A percentile compares a stretch with the other conserved stretches of the same genome.
Evolutionary conservation across 352 stramenopile genomes (phyloP).

Genomic region (Globisporangium paddicum): DNA sequence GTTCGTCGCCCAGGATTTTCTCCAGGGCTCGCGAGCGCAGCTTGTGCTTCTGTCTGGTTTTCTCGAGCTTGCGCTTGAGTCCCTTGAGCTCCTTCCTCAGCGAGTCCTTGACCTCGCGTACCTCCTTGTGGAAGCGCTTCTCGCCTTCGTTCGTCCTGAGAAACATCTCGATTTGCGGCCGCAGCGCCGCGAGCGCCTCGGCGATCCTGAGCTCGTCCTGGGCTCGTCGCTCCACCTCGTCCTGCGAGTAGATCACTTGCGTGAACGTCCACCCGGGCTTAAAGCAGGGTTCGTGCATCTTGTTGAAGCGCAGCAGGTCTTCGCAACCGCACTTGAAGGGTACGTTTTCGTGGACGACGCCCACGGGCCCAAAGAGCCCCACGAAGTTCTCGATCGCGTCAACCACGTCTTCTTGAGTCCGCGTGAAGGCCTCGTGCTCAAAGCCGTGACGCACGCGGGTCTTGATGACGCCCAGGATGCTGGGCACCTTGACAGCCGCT

Average conservation of each 20-base stretch:
- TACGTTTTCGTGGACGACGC: conserved; percentile 45
- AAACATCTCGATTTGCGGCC: conserved; percentile 56
- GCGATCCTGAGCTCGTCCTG: conserved; percentile 42
- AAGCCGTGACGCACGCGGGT: conserved; percentile 67
- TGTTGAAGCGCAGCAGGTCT: conserved; percentile 54
- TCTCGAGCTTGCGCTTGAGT: conserved; percentile 36
- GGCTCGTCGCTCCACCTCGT: conserved; percentile 45
- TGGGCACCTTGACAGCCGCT: conserved; percentile 30
- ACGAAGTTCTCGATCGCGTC: conserved; percentile 58
- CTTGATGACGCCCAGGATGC: conserved; percentile 54
- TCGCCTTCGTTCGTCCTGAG: conserved; percentile 48
- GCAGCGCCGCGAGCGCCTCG: conserved; percentile 39
- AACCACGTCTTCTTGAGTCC: conserved; percentile 32
- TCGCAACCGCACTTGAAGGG: conserved; percentile 77
- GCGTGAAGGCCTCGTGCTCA: conserved; percentile 49
- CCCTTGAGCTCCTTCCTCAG: conserved; percentile 33
- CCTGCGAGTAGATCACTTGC: conserved; percentile 50
- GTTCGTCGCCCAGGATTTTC: conserved; percentile 17
- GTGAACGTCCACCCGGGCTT: conserved; percentile 54
- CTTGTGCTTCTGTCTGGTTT: conserved; percentile 23
- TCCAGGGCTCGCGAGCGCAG: conserved; percentile 14
- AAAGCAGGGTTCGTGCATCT: conserved; percentile 65
- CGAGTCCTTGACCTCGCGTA: conserved; percentile 35
- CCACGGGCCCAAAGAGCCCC: conserved; percentile 57
- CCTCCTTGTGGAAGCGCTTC: conserved; percentile 62